Base-by-base conservation (phyloP, 1,284 basidiomycete genomes). In the Testicularia cyperi region DNA sequence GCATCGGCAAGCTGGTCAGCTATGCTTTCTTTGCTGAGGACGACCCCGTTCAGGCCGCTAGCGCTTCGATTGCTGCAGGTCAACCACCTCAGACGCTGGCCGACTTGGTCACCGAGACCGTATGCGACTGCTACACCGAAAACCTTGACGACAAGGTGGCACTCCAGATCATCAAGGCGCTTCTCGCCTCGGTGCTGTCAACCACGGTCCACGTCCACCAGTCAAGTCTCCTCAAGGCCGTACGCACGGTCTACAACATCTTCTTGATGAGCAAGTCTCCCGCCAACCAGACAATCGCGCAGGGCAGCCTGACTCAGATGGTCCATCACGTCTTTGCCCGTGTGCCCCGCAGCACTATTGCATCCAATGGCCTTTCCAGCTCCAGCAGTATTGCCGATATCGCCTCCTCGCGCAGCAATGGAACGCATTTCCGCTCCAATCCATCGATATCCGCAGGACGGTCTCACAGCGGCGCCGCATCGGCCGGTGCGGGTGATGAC, bases 151-250 rank as follows among this genome's bases (percentile, higher is more conserved):
- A 74, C 45, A 65, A 64, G 26, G 47, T 74, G 3, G 57, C 58
- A 4, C 54, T 76, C 28, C 74, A 76, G 48, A 74, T 75, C 56
- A 71, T 76, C 61, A 76, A 76, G 61, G 74, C 74, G 8, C 62
- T 76, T 6, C 65, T 76, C 8, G 63, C 72, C 4, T 67, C 69
- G 14, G 72, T 76, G 18, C 47, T 76, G 3, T 72, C 72, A 4
- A 70, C 66, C 13, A 47, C 49, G 15, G 65, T 72, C 27, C 70
- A 68, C 23, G 73, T 74, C 9, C 73, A 75, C 32, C 74, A 76
- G 52, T 66, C 67, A 21, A 70, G 65, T 22, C 40, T 76, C 38
- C 60, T 76, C 28, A 74, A 72, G 38, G 68, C 92, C 21, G 71
- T 76, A 3, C 57, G 73, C n/a, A 76, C 74, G 6, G 71, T 73